A percentile compares a stretch with the other conserved stretches of the same genome.
phyloP scores from a whole-genome alignment of 2,329 filamentous ascomycete genomes.

The Trichophyton rubrum region DNA sequence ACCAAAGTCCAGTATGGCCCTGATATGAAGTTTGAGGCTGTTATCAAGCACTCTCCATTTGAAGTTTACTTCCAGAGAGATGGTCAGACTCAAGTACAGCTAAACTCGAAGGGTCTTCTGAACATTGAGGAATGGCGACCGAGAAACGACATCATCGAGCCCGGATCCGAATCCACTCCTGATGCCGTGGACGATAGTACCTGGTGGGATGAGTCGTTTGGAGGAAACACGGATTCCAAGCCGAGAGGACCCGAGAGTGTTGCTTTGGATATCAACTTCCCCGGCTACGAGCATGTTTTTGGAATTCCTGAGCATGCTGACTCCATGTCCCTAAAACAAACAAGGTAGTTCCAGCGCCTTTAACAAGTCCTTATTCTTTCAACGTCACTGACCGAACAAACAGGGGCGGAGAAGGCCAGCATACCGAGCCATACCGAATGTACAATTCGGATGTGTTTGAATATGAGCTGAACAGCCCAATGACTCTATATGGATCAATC shows the following conservation, averaged over 20 bases:
- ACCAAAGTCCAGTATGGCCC: conserved; percentile 69
- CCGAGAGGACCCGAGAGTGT: conserved; percentile 90
- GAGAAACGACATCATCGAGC: conserved; percentile 54
- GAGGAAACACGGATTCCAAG: conserved; percentile 88
- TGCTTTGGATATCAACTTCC: conserved; percentile 80
- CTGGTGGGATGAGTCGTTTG: conserved; percentile 97
- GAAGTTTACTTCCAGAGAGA: conserved; percentile 75
- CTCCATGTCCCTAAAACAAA: conserved; percentile 76
- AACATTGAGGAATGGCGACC: conserved; percentile 94
- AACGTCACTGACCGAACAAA: conserved; percentile 15
- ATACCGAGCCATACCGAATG: conserved; percentile 79
- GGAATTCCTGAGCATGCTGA: conserved; percentile 91
- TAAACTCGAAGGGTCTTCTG: conserved; percentile 81
- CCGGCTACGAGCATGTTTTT: conserved; percentile 82
- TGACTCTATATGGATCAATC: conserved; percentile 96
- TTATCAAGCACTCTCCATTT: conserved; percentile 75
- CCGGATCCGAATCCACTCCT: conserved; percentile 23
- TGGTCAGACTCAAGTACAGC: conserved; percentile 65
- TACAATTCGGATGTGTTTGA: conserved; percentile 98
- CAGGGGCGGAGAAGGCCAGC: conserved; percentile 67
- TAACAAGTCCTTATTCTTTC: neutral
- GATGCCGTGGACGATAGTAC: conserved; percentile 64
- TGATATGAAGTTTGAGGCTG: conserved; percentile 60
- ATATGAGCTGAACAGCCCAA: conserved; percentile 91
- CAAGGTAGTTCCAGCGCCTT: conserved; percentile 40